A percentile compares a stretch with the other conserved stretches of the same genome.
phyloP scores from a whole-genome alignment of 2,329 filamentous ascomycete genomes.

The Phialophora macrospora region DNA sequence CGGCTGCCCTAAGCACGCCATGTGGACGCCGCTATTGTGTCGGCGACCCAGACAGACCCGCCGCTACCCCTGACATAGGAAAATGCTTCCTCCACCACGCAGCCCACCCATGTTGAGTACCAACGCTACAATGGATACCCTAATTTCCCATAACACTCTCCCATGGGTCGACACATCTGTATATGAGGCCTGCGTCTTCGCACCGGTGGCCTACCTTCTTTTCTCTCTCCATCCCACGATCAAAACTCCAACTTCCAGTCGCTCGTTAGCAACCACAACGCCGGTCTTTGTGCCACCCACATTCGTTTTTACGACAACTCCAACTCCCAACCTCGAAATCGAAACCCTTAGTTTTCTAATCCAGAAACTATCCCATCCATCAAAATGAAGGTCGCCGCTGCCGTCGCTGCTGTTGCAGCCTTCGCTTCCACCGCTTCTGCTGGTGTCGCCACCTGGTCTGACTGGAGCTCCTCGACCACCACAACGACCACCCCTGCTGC shows the following conservation, averaged over 20 bases:
- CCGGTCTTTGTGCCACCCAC: conserved; percentile 36
- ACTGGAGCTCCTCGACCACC: conserved; percentile 16
- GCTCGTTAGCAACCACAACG: conserved; percentile 34
- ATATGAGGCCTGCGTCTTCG: conserved; percentile 22
- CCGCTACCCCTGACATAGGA: conserved; percentile 25
- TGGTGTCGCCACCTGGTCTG: conserved; percentile 29
- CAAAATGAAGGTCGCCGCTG: conserved; percentile 39
- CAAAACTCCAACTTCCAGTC: conserved; percentile 38
- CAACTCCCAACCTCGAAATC: conserved; percentile 17
- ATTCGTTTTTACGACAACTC: conserved; percentile 33
- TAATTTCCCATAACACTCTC: conserved; percentile 26
- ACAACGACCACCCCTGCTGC: conserved; percentile 28
- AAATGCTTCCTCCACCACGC: conserved; percentile 21
- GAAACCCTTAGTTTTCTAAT: conserved; percentile 31
- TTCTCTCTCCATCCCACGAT: conserved; percentile 31
- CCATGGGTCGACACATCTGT: conserved; percentile 15
- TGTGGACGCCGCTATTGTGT: conserved; percentile 8
- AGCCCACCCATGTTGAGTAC: conserved; percentile 16
- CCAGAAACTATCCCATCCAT: conserved; percentile 30
- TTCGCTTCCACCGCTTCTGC: conserved; percentile 28
- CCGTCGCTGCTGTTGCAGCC: conserved; percentile 32
- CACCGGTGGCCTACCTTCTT: conserved; percentile 11
- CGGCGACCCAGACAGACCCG: conserved; percentile 18
- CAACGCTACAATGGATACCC: conserved; percentile 28
- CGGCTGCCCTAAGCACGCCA: conserved; percentile 21